Evolutionary conservation across 2,329 filamentous ascomycete genomes (phyloP).

Genomic region (Beauveria scarabaeidicola): DNA sequence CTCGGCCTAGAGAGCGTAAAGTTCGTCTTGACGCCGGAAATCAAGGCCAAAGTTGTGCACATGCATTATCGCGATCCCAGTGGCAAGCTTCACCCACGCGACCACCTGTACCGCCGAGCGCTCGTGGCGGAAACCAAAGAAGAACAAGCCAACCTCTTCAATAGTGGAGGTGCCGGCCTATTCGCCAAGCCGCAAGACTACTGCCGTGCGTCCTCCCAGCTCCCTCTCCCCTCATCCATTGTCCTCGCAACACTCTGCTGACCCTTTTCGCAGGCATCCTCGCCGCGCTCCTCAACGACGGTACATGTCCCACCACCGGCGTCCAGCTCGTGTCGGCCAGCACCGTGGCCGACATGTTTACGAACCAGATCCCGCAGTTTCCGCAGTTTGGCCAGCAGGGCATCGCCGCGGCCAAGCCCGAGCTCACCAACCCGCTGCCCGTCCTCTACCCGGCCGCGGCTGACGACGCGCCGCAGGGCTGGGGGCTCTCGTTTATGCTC

Average conservation of each 20-base stretch:
- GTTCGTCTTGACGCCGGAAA: constrained; percentile 47
- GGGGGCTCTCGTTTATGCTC: constrained; percentile 53
- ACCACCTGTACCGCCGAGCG: constrained; percentile 43
- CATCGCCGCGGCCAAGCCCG: constrained; percentile 38
- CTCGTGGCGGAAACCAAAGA: constrained; percentile 32
- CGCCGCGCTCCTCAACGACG: constrained; percentile 54
- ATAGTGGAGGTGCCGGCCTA: constrained; percentile 54
- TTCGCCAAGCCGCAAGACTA: constrained; percentile 55
- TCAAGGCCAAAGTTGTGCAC: constrained; percentile 45
- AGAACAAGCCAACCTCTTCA: constrained; percentile 37
- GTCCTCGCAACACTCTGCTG: neutral
- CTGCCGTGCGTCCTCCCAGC: constrained; percentile 33
- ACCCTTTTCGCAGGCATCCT: constrained; percentile 40
- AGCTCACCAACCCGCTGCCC: constrained; percentile 36
- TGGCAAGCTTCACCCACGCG: constrained; percentile 30
- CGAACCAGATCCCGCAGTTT: constrained; percentile 50
- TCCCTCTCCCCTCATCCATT: neutral
- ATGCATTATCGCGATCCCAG: constrained; percentile 46
- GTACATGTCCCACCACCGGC: constrained; percentile 48
- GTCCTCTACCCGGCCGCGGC: constrained; percentile 40
- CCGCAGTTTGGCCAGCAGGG: constrained; percentile 41
- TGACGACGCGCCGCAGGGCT: constrained; percentile 48
- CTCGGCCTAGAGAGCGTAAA: constrained; percentile 40
- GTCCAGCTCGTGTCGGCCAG: constrained; percentile 43
- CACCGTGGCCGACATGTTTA: constrained; percentile 57